Evolutionary conservation across 768 basidiomycete species (phyloP).

Genomic region (Russula compacta): DNA sequence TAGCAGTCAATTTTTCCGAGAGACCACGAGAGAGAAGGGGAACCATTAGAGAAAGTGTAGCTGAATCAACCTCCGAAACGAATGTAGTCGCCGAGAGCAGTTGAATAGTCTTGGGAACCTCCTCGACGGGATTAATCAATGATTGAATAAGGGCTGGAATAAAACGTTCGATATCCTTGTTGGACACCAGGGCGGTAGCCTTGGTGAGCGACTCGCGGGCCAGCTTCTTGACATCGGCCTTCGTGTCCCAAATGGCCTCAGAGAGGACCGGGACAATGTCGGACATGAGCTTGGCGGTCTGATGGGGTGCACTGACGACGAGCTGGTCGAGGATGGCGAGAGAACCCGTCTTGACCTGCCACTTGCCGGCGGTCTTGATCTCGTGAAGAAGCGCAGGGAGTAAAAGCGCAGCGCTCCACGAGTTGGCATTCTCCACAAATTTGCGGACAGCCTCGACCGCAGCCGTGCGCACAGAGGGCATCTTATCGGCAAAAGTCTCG

Average conservation of each 20-base stretch:
- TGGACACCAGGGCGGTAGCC: constrained; percentile 88
- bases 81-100: constrained; percentile 98
- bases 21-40: constrained; percentile 92
- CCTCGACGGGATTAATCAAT: constrained; percentile 98
- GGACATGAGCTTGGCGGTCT: constrained; percentile 84
- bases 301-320: constrained; percentile 69
- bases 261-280: constrained; percentile 91
- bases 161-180: constrained; percentile 97
- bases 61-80: constrained; percentile 98
- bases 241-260: constrained; percentile 98
- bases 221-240: constrained; percentile 97
- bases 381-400: constrained; percentile 86
- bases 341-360: constrained; percentile 92
- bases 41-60: constrained; percentile 96
- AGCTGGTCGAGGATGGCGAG: constrained; percentile 80
- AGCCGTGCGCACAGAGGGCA: constrained; percentile 75
- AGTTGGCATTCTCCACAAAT: constrained; percentile 72
- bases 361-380: constrained; percentile 94
- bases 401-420: constrained; percentile 76
- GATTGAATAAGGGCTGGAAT: constrained; percentile 97
- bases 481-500: constrained; percentile 93
- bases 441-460: constrained; percentile 75
- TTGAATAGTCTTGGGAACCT: constrained; percentile 90
- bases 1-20: constrained; percentile 88
- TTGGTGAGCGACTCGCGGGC: constrained; percentile 92